Percentiles rank a stretch among this genome's conserved stretches.
Conservation (phyloP, 169 alveolate species). For the Eimeria necatrix region DNA sequence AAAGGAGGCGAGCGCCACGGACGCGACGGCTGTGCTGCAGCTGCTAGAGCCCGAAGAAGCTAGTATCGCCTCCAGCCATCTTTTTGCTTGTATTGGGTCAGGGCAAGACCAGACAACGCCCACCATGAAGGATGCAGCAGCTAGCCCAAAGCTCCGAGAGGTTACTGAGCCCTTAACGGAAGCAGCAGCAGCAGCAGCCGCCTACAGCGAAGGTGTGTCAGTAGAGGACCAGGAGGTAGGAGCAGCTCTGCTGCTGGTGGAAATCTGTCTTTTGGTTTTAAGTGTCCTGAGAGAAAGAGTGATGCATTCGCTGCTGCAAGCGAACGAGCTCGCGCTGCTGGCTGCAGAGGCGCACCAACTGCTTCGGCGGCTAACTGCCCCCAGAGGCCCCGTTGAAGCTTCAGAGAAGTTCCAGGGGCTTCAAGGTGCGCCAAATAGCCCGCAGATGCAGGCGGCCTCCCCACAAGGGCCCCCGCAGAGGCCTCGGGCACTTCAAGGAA, state of each 20-base stretch:
- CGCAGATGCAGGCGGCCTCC: not conserved
- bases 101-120: no score
- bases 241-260: not conserved
- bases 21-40: not conserved
- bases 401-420: not conserved
- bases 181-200: no score
- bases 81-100: no score
- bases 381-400: not conserved
- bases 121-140: no score
- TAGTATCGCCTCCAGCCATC: no score
- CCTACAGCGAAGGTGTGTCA: not conserved
- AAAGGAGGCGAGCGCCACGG: not conserved
- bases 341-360: slow-evolving; percentile 8
- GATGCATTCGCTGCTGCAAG: not conserved
- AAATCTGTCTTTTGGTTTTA: not conserved
- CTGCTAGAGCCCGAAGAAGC: not conserved
- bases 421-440: no score
- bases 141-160: no score
- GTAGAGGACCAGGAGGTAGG: not conserved
- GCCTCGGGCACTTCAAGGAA: not conserved
- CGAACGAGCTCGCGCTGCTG: slow-evolving; percentile 3
- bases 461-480: not conserved
- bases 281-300: not conserved
- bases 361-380: not conserved
- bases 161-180: no score